A percentile compares a stretch with the other conserved stretches of the same genome.
Conservation (phyloP, 1,139 yeast species). For the Geotrichum phurueaensis region DNA sequence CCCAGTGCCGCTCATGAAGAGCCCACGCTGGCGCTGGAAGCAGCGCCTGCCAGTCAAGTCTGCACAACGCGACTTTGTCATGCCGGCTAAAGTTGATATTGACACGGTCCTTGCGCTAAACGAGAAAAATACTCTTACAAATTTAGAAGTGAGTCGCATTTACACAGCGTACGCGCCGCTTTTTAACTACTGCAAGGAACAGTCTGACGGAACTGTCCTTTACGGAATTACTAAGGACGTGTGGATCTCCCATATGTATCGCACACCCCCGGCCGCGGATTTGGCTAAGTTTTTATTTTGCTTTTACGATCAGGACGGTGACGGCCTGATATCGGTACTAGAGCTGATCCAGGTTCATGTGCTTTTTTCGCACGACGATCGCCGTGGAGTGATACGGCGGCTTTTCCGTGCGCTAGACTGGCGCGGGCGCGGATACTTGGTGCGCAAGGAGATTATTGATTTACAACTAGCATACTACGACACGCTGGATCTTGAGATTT, state of each 20-base stretch:
- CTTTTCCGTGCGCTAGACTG: slow-evolving; percentile 18
- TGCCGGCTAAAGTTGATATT: slow-evolving; percentile 13
- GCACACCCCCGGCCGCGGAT: background rate
- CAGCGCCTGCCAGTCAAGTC: slow-evolving; percentile 18
- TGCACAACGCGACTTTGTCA: slow-evolving; percentile 12
- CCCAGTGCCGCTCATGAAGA: slow-evolving; percentile 30
- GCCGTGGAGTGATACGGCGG: background rate
- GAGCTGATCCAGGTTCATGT: slow-evolving; percentile 21
- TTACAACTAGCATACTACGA: background rate
- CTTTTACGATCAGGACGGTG: slow-evolving; percentile 25
- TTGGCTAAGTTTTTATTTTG: slow-evolving; percentile 2
- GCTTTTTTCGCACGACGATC: background rate
- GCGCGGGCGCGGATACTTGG: slow-evolving; percentile 18
- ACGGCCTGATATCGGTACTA: slow-evolving; percentile 27
- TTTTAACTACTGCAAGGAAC: background rate
- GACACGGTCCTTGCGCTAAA: slow-evolving; percentile 3
- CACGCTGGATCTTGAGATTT: slow-evolving; percentile 1
- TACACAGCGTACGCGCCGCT: slow-evolving; percentile 7
- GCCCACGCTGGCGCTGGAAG: slow-evolving; percentile 29
- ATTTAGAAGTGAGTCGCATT: slow-evolving; percentile 2
- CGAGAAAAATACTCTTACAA: background rate
- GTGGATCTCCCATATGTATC: slow-evolving; percentile 14
- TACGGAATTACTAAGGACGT: slow-evolving; percentile 22
- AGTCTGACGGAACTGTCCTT: background rate
- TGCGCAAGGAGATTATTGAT: slow-evolving; percentile 7